These are phyloP conservation scores for Groenewaldozyma tartarivorans DNA, from an alignment of 805 yeast species.

Conservation along the genomic window DNA sequence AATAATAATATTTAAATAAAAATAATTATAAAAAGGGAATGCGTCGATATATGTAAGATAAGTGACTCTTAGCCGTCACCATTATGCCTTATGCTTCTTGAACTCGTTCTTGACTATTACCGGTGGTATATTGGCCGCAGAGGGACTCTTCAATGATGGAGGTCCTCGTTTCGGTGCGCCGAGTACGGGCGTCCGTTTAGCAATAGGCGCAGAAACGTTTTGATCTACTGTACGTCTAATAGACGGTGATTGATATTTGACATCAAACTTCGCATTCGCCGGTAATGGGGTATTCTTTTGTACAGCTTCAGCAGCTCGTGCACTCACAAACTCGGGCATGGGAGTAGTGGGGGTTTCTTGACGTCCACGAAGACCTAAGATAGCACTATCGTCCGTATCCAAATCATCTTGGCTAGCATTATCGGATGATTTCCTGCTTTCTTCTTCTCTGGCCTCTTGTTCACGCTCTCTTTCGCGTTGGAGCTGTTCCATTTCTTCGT, in stretches of 20 bases:
- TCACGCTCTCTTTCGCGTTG: conserved; percentile 4
- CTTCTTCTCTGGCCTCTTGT: background rate
- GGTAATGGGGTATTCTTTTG: conserved; percentile 18
- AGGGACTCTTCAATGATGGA: background rate
- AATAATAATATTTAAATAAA: background rate
- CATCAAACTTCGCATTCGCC: conserved; percentile 17
- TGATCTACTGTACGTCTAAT: conserved; percentile 23
- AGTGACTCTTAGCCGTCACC: background rate
- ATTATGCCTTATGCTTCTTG: background rate
- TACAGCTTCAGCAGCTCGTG: conserved; percentile 21
- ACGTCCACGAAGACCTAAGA: background rate
- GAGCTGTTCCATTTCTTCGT: conserved; percentile 8
- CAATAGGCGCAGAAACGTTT: conserved; percentile 18
- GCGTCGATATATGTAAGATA: no score
- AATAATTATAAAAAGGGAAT: background rate
- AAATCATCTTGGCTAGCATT: background rate
- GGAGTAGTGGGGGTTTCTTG: conserved; percentile 7
- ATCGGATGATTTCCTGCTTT: background rate
- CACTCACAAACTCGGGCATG: conserved; percentile 19
- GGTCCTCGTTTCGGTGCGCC: background rate
- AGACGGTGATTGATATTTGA: conserved; percentile 18
- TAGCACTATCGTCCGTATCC: background rate
- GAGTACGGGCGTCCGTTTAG: conserved; percentile 3
- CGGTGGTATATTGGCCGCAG: background rate
- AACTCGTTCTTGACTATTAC: background rate